phyloP scores from a whole-genome alignment of 306 rosid species.

The Gastrolobium villosum region DNA sequence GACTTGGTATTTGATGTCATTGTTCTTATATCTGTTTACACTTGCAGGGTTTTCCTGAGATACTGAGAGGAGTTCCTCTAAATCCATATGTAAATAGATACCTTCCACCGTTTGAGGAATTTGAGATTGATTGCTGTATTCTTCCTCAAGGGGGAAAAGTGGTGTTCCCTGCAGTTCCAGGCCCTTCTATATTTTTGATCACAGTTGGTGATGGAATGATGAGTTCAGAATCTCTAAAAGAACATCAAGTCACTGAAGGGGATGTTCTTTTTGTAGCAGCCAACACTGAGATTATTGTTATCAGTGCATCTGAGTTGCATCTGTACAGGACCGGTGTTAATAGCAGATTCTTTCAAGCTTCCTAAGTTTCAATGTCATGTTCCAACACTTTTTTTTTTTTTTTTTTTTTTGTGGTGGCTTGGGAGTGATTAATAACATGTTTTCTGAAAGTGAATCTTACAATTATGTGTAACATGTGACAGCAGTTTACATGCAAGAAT shows the following conservation, averaged over 20 bases:
- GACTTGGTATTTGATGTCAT: not conserved
- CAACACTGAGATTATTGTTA: constrained; percentile 56
- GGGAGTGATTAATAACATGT: not conserved
- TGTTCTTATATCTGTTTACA: not conserved
- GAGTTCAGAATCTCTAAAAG: constrained; percentile 36
- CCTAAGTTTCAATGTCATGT: not conserved
- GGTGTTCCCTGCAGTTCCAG: constrained; percentile 62
- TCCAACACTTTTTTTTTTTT: not conserved
- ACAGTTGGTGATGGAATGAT: constrained; percentile 66
- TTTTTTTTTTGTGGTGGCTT: not conserved
- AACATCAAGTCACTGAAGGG: constrained; percentile 57
- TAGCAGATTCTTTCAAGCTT: constrained; percentile 56
- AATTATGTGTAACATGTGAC: not conserved
- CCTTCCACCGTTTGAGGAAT: constrained; percentile 79
- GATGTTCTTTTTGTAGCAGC: constrained; percentile 75
- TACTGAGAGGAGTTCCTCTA: constrained; percentile 61
- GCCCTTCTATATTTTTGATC: constrained; percentile 73
- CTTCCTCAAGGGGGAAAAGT: constrained; percentile 61
- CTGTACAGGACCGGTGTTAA: constrained; percentile 75
- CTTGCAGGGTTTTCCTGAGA: constrained; percentile 73
- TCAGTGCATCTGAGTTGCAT: constrained; percentile 59
- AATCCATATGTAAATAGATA: constrained; percentile 64
- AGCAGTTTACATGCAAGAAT: not conserved
- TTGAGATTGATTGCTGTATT: constrained; percentile 72
- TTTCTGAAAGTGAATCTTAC: not conserved